These are phyloP conservation scores for Emergomyces orientalis DNA, from an alignment of 2,329 filamentous ascomycete species.

Conservation along the genomic window DNA sequence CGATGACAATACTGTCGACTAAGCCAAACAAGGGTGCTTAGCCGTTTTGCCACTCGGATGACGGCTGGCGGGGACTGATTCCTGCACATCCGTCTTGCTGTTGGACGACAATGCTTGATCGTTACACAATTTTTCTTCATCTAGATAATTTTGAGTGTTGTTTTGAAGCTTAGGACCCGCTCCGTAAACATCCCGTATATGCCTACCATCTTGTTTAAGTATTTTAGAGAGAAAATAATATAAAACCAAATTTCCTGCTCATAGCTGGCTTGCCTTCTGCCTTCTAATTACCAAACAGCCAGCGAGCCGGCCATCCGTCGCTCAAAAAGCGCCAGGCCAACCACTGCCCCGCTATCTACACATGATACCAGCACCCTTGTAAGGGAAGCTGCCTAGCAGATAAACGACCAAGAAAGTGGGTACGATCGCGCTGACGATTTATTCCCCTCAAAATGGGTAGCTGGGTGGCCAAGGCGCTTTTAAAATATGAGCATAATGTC, in stretches of 20 bases:
- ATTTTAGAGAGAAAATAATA: background rate
- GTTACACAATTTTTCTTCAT: background rate
- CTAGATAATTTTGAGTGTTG: background rate
- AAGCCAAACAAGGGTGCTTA: background rate
- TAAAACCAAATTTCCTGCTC: background rate
- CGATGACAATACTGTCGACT: conserved; percentile 2
- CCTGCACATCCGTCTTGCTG: background rate
- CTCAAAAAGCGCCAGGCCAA: background rate
- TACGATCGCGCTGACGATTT: background rate
- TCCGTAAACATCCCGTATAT: background rate
- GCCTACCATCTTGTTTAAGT: background rate
- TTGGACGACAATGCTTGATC: background rate
- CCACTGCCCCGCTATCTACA: conserved; percentile 2
- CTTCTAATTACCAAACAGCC: background rate
- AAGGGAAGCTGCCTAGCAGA: background rate
- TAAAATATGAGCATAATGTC: background rate
- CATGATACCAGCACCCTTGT: background rate
- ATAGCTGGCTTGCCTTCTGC: background rate
- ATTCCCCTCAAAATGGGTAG: background rate
- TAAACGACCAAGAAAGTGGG: background rate
- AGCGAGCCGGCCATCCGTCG: background rate
- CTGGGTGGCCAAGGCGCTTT: background rate
- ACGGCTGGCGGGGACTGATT: background rate
- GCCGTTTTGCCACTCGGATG: background rate
- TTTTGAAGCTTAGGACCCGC: background rate